Evolutionary conservation across 164 flowering plant species (phyloP), one percentile per base, ranked within the genome.

Genomic region (Vitis riparia): DNA sequence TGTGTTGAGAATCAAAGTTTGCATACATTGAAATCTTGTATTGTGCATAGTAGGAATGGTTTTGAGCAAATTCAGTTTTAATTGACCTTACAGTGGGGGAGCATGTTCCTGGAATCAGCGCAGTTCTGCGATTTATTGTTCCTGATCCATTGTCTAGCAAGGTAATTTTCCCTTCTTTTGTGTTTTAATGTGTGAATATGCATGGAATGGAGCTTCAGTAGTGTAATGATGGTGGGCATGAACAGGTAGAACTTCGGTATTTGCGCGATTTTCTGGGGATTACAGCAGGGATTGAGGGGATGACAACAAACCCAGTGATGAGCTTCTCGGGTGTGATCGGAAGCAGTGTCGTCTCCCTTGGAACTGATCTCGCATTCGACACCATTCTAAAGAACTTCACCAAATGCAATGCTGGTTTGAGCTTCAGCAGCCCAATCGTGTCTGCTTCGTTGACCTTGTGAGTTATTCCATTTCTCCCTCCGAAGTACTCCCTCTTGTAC

Each of bases 191-290:
- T 55, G 16, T 9, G 27, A 16, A 37, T 48, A 14, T 9, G 27
- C 0, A 23, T 23, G 27, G 27, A 23, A 23, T 23, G 27, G 27
- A 23, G 27, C 27, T 23, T 23, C 27, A 23, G 27, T 23, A 23
- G 27, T 23, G 27, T 23, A 23, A 23, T 23, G 27, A 23, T 16
- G 50, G 27, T 30, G 65, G 59, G 13, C 13, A 47, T 44, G 44
- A 2, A 55, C 76, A 83, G 86, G 73, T 75, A 69, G 87, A 84
- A 70, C 66, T 79, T 52, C 80, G 66, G 68, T 85, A 78, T 71
- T n/a, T 74, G 76, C 79, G 71, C 15, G 81, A 79, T 53, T 80
- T 74, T 71, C 63, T 50, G n/a, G 86, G 83, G 15, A 50, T 85
- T 12, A 32, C 66, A 19, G 63, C 85, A 15, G 80, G 84, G 37